Conservation (phyloP, 768 basidiomycete species). For the Suillus spraguei region DNA sequence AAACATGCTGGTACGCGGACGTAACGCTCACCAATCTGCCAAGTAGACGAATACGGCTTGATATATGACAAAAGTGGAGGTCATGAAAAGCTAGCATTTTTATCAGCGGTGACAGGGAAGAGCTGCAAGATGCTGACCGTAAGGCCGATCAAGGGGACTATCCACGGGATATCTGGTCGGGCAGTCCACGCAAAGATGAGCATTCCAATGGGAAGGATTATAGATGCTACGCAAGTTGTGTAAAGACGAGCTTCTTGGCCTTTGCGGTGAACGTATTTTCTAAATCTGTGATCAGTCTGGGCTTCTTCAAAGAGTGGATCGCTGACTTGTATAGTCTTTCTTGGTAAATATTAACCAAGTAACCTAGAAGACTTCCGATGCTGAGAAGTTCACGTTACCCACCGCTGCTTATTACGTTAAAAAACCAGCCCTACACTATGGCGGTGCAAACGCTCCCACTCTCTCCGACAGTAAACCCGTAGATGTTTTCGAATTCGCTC, state of each 20-base stretch:
- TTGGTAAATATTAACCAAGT: conserved; percentile 47
- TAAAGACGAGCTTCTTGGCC: conserved; percentile 66
- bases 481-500: conserved; percentile 55
- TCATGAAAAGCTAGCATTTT: conserved; percentile 47
- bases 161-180: conserved; percentile 58
- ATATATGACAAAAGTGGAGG: conserved; percentile 56
- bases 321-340: conserved; percentile 52
- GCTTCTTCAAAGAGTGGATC: conserved; percentile 8
- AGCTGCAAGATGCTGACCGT: conserved; percentile 20
- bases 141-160: conserved; percentile 37
- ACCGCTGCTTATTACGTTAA: background rate
- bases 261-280: conserved; percentile 30
- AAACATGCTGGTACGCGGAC: background rate
- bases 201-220: conserved; percentile 61
- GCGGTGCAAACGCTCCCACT: conserved; percentile 62
- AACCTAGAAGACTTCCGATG: conserved; percentile 56
- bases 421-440: conserved; percentile 46
- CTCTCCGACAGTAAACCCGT: conserved; percentile 60
- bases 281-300: conserved; percentile 27
- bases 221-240: conserved; percentile 52
- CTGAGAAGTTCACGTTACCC: conserved; percentile 34
- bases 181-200: conserved; percentile 77
- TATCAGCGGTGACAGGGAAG: background rate
- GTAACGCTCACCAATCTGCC: conserved; percentile 55
- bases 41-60: conserved; percentile 62